Percentiles rank a stretch among this genome's conserved stretches.
Evolutionary conservation across 2,329 filamentous ascomycete species (phyloP).

Genomic region (Corniculantispora saksenae): DNA sequence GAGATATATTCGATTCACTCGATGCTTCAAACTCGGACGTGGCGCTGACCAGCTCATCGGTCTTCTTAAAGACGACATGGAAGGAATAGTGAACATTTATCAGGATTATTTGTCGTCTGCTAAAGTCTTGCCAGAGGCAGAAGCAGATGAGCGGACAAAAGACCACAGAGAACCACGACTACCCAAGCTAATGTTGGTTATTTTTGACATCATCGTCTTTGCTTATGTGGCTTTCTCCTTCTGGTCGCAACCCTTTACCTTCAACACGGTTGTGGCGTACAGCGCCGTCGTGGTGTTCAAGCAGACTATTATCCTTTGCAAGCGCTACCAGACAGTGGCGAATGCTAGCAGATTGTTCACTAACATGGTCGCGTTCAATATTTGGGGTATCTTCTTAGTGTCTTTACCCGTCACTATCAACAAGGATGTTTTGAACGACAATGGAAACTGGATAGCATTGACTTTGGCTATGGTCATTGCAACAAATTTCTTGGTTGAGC

Average conservation of each 20-base stretch:
- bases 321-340: constrained; percentile 24
- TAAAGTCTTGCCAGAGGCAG: not conserved
- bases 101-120: constrained; percentile 21
- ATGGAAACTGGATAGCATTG: constrained; percentile 20
- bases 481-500: constrained; percentile 22
- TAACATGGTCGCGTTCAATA: constrained; percentile 24
- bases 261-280: constrained; percentile 25
- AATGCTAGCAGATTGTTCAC: constrained; percentile 23
- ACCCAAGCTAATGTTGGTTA: constrained; percentile 23
- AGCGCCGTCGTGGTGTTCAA: constrained; percentile 23
- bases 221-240: constrained; percentile 26
- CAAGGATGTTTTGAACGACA: constrained; percentile 17
- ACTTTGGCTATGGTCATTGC: constrained; percentile 24
- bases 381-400: constrained; percentile 23
- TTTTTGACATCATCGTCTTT: constrained; percentile 23
- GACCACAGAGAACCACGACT: constrained; percentile 22
- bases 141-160: not conserved
- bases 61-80: constrained; percentile 24
- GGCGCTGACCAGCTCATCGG: constrained; percentile 22
- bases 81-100: constrained; percentile 23
- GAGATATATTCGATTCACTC: constrained; percentile 25
- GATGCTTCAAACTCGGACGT: constrained; percentile 21
- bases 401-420: constrained; percentile 23
- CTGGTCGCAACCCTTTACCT: constrained; percentile 24
- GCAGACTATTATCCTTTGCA: constrained; percentile 22